phyloP scores from a whole-genome alignment of 2,329 filamentous ascomycete genomes.

The Fusarium tupiense region DNA sequence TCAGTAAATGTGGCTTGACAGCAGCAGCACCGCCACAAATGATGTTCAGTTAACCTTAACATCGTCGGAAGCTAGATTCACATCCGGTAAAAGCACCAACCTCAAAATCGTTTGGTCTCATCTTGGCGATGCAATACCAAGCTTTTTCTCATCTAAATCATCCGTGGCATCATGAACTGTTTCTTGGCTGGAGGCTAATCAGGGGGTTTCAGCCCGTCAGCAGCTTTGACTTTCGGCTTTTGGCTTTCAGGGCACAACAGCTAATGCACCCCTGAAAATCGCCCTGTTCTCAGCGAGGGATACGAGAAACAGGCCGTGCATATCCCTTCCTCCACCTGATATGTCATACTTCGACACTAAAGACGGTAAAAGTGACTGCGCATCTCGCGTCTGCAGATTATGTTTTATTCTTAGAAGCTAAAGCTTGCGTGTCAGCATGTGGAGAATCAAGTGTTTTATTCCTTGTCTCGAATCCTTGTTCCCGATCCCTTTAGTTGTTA shows the following conservation, averaged over 20 bases:
- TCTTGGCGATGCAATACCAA: conserved; percentile 8
- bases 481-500: conserved; percentile 14
- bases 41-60: conserved; percentile 17
- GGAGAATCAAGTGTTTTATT: conserved; percentile 14
- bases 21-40: not conserved
- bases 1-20: conserved; percentile 21
- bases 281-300: not conserved
- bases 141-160: not conserved
- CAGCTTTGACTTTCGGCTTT: not conserved
- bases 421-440: conserved; percentile 22
- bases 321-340: conserved; percentile 11
- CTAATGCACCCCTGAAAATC: conserved; percentile 19
- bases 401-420: conserved; percentile 28
- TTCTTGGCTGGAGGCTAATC: not conserved
- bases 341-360: conserved; percentile 8
- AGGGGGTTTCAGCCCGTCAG: conserved; percentile 19
- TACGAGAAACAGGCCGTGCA: conserved; percentile 21
- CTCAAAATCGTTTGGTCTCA: not conserved
- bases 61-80: conserved; percentile 13
- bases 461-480: conserved; percentile 24
- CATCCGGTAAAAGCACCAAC: not conserved
- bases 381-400: conserved; percentile 23
- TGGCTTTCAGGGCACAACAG: not conserved
- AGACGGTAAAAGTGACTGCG: not conserved
- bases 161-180: not conserved